Conservation (phyloP, 192 early-diverging fungal genomes). For the Glomus cerebriforme region DNA sequence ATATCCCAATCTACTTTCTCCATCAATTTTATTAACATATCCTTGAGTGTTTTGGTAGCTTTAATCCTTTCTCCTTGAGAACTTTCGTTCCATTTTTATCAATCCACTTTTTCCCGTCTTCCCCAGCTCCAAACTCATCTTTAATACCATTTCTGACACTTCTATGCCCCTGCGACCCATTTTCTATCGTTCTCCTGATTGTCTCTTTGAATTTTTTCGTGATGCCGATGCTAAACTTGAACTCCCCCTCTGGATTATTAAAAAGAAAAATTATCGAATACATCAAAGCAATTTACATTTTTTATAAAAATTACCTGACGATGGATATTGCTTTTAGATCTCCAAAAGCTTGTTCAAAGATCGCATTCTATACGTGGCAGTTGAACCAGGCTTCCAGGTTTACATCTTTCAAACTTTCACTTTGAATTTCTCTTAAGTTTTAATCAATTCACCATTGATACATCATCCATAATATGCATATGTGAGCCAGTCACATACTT, state of each 20-base stretch:
- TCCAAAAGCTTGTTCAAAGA: conserved; percentile 30
- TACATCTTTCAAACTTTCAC: background rate
- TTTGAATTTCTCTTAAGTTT: conserved; percentile 33
- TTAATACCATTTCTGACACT: background rate
- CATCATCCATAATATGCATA: background rate
- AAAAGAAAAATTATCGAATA: background rate
- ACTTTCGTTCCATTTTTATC: background rate
- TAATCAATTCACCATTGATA: background rate
- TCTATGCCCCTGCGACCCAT: too few species aligned
- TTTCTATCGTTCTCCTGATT: background rate
- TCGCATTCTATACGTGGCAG: conserved; percentile 31
- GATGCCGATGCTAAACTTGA: conserved; percentile 24
- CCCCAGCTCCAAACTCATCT: background rate
- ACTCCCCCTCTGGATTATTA: conserved; percentile 26
- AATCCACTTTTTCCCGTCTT: background rate
- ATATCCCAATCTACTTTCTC: background rate
- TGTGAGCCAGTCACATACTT: conserved; percentile 17
- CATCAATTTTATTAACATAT: conserved; percentile 8
- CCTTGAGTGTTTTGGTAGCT: conserved; percentile 15
- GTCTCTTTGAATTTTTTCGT: conserved; percentile 33
- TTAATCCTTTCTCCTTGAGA: conserved; percentile 5
- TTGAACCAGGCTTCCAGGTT: conserved; percentile 32
- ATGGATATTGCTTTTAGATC: conserved; percentile 18
- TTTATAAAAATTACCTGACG: conserved; percentile 29
- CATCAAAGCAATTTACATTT: background rate